Evolutionary conservation across 2,329 filamentous ascomycete genomes (phyloP), one percentile per base, ranked within the genome.

Genomic region (Aurifilum marmelostoma): DNA sequence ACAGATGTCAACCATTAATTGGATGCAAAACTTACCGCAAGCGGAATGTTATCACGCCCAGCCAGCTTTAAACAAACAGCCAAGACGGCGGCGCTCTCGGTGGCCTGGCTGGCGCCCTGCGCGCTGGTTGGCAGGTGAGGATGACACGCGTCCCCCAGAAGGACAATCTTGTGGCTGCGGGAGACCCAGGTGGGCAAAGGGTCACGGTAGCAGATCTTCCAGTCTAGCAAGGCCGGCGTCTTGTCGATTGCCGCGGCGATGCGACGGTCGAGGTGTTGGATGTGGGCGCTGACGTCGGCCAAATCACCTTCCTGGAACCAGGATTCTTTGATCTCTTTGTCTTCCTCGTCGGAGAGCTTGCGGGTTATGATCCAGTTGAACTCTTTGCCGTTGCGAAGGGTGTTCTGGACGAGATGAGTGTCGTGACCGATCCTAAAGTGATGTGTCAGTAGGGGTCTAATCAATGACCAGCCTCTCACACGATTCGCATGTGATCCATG

Each of bases 161-260:
- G 76, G 1, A 80, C 83, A 65, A 86, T 84, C 56, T 80, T 79
- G 50, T 83, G 82, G 67, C 82, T 82, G n/a, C 77, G 76, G 0
- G 82, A 84, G 0, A 86, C 79, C 85, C 85, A 87, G 0, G 79
- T 83, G 0, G 84, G 81, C 12, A 85, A 77, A 0, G 84, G 85
- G 72, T 86, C 83, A 54, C 85, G 80, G 70, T 85, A 86, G 59
- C 84, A 84, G 32, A 87, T 82, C 72, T 85, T 86, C 84, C 84
- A 87, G 73, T 86, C 84, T 1, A 87, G 79, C 29, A 83, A 82
- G 2, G 76, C 75, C 32, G 80, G 77, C 11, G 81, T 85, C 69
- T 79, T 79, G 39, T 79, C 75, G n/a, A 86, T 79, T 2, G 83
- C 82, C 1, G 81, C 80, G 27, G 78, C 78, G 59, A 85, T 83